Base-by-base conservation (phyloP, 2,329 filamentous ascomycete species). In the Pseudogymnoascus pannorum region DNA sequence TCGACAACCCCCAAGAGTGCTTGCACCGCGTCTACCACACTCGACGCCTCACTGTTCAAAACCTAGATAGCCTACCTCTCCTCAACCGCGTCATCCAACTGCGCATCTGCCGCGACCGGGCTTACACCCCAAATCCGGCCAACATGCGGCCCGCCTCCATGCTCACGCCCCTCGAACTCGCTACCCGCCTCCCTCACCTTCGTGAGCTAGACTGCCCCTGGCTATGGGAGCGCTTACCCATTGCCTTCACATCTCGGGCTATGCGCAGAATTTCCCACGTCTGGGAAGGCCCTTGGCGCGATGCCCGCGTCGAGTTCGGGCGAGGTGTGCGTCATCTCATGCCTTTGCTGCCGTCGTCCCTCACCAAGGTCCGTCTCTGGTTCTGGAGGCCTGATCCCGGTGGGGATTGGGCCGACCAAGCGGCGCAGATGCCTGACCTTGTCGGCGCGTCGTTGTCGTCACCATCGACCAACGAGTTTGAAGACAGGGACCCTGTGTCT, bases 261-360 rank as follows among this genome's bases (percentile, higher is more conserved):
- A 12, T 66, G 33, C 62, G 64, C 57, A 60, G 58, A 61, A 59
- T 62, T 51, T 24, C 62, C 42, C 62, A 40, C 18, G 48, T 61
- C 26, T 66, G 64, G 66, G 66, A 62, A 60, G 66, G 66, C 20
- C 65, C 65, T 44, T 65, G 64, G 61, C 64, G 65, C 16, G 65
- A 67, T 59, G 63, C 59, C 31, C 65, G 66, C 58, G 59, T 42
- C 58, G 66, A 64, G 61, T 66, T 67, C 60, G 64, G 64, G n/a
- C 60, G 38, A 26, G 63, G 38, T 51, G 20, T 66, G 44, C 57
- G 59, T 35, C 59, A 61, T 51, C 26, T 63, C 51, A 33, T 57
- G 51, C 51, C 51, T 26, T 57, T 57, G 51, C 33, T 57, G n/a
- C 62, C 60, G 29, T 29, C 62, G 26, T 63, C 63, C 20, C 64